A percentile compares a stretch with the other conserved stretches of the same genome.
phyloP scores from a whole-genome alignment of 768 basidiomycete species.

The Galerina sulciceps region DNA sequence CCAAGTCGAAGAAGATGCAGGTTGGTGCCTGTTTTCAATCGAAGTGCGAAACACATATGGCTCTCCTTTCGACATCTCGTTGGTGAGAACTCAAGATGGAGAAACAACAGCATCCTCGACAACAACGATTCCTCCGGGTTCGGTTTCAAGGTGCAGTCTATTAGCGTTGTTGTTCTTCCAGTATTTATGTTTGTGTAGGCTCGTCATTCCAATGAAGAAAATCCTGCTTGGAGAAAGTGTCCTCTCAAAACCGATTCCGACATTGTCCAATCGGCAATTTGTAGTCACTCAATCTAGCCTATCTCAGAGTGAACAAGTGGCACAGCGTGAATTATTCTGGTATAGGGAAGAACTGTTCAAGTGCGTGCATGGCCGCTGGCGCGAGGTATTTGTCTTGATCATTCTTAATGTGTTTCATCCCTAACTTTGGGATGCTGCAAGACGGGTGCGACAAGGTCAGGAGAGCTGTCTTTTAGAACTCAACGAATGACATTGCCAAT shows the following conservation, averaged over 20 bases:
- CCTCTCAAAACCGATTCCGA: slow-evolving; percentile 76
- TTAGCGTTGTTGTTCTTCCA: background rate
- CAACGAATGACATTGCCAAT: slow-evolving; percentile 80
- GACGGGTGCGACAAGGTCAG: slow-evolving; percentile 80
- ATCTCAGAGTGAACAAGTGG: slow-evolving; percentile 57
- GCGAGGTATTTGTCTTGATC: slow-evolving; percentile 62
- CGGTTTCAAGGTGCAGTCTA: slow-evolving; percentile 72
- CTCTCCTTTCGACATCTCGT: slow-evolving; percentile 86
- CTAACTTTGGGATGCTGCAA: slow-evolving; percentile 31
- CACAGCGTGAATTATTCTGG: slow-evolving; percentile 91
- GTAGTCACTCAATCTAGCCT: slow-evolving; percentile 78
- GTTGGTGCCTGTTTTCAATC: slow-evolving; percentile 87
- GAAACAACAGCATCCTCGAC: slow-evolving; percentile 44
- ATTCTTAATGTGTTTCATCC: background rate
- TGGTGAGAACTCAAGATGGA: slow-evolving; percentile 73
- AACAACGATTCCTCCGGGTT: slow-evolving; percentile 83
- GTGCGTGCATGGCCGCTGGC: slow-evolving; percentile 74
- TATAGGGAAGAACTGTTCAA: slow-evolving; percentile 89
- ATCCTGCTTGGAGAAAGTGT: slow-evolving; percentile 62
- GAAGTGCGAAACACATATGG: slow-evolving; percentile 94
- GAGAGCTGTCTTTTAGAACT: slow-evolving; percentile 76
- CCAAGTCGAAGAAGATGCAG: slow-evolving; percentile 51
- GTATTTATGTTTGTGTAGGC: slow-evolving; percentile 36
- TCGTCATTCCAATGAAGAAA: slow-evolving; percentile 75
- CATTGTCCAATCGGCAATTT: slow-evolving; percentile 88